A percentile compares a stretch with the other conserved stretches of the same genome.
Conservation (phyloP, 768 basidiomycete species). For the Lactifluus echinatus region DNA sequence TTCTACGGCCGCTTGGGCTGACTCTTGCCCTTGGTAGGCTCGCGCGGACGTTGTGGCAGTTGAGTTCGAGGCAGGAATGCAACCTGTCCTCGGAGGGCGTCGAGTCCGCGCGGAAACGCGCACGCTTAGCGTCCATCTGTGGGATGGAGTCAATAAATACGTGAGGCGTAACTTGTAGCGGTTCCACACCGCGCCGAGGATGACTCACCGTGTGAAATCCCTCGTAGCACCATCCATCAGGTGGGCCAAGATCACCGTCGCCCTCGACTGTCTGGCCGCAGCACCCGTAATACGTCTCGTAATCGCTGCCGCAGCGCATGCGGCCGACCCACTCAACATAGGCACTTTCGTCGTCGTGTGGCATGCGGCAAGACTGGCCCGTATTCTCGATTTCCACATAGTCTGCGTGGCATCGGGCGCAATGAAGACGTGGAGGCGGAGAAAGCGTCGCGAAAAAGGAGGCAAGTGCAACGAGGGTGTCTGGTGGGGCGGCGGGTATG, state of each 20-base stretch:
- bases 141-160: background rate
- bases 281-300: constrained; percentile 61
- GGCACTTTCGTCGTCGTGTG: constrained; percentile 77
- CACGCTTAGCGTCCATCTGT: constrained; percentile 66
- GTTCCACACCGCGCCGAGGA: background rate
- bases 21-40: constrained; percentile 21
- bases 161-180: background rate
- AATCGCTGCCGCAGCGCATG: constrained; percentile 27
- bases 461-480: constrained; percentile 39
- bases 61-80: constrained; percentile 44
- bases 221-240: constrained; percentile 84
- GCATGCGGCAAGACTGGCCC: constrained; percentile 59
- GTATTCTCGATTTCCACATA: constrained; percentile 67
- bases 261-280: constrained; percentile 67
- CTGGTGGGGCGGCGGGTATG: constrained; percentile 32
- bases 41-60: constrained; percentile 41
- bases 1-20: constrained; percentile 21
- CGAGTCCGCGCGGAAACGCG: constrained; percentile 72
- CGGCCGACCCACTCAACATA: constrained; percentile 52
- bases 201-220: constrained; percentile 63
- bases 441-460: constrained; percentile 53
- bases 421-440: constrained; percentile 64
- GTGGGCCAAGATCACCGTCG: constrained; percentile 73
- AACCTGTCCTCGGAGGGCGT: constrained; percentile 60
- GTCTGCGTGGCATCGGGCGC: constrained; percentile 62